Evolutionary conservation across 192 early-diverging fungal genomes (phyloP), one percentile per base, ranked within the genome.

Genomic region (Linnemannia zychae): DNA sequence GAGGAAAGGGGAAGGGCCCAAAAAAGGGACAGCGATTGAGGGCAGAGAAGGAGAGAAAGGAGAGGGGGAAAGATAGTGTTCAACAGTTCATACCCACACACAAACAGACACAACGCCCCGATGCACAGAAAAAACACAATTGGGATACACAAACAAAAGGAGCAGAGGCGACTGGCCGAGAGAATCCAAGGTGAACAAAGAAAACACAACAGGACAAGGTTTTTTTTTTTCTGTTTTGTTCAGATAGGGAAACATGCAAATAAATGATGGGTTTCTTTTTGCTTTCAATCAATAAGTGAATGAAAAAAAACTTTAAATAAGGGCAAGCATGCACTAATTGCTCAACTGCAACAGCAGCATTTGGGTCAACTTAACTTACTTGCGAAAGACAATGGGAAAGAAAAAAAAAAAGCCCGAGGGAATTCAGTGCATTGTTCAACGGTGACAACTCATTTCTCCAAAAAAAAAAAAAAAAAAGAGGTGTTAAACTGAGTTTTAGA

Each of bases 51-150:
- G n/a, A n/a, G n/a, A n/a, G n/a, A n/a, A n/a, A n/a, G n/a, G n/a
- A n/a, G n/a, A n/a, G n/a, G n/a, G n/a, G n/a, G n/a, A n/a, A n/a
- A n/a, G n/a, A n/a, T n/a, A n/a, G n/a, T n/a, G n/a, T n/a, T n/a
- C n/a, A 9, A 44, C 40, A 44, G 9, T 44, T 44, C 40, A 44
- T 9, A n/a, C n/a, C n/a, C n/a, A n/a, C 40, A 44, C 40, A 44
- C 9, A 44, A 9, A 44, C 40, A 44, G 40, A 44, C 9, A 44
- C 40, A n/a, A n/a, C n/a, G 4, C 9, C 40, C 40, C 40, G 52
- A 63, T 63, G 57, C 57, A 63, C 57, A 63, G 24, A 63, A 63
- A 63, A 63, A 57, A 57, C n/a, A n/a, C n/a, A n/a, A n/a, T n/a
- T n/a, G n/a, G n/a, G n/a, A n/a, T 44, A 9, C 40, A 44, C 57